These are phyloP conservation scores for Auricularia sp. DNA, from an alignment of 768 basidiomycete genomes.

Conservation along the genomic window DNA sequence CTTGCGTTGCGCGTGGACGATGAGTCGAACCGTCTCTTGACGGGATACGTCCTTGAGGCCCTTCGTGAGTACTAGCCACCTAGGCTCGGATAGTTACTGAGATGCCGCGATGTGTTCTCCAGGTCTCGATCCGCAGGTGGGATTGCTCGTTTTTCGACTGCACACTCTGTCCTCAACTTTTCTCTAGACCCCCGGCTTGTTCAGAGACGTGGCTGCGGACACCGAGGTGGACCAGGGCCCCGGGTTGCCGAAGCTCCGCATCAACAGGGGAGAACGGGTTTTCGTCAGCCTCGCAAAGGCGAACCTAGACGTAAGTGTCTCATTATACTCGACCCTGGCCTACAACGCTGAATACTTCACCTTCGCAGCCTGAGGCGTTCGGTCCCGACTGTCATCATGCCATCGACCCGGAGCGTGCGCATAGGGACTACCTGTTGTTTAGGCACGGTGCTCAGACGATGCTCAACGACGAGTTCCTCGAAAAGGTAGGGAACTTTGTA, in stretches of 20 bases:
- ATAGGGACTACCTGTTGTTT: slow-evolving; percentile 35
- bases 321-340: background rate
- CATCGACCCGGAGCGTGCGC: slow-evolving; percentile 37
- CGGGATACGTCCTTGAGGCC: slow-evolving; percentile 57
- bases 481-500: slow-evolving; percentile 32
- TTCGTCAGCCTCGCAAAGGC: slow-evolving; percentile 57
- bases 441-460: slow-evolving; percentile 25
- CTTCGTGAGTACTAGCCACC: slow-evolving; percentile 40
- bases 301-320: slow-evolving; percentile 38
- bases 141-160: slow-evolving; percentile 21
- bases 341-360: slow-evolving; percentile 1
- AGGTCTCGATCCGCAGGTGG: slow-evolving; percentile 72
- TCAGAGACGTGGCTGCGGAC: slow-evolving; percentile 27
- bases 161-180: slow-evolving; percentile 3
- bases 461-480: slow-evolving; percentile 43
- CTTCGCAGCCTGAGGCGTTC: slow-evolving; percentile 41
- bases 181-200: background rate
- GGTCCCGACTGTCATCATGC: background rate
- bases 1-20: slow-evolving; percentile 23
- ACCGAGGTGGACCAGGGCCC: slow-evolving; percentile 37
- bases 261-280: slow-evolving; percentile 42
- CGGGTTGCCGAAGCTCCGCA: slow-evolving; percentile 23
- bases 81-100: slow-evolving; percentile 6
- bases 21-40: slow-evolving; percentile 27
- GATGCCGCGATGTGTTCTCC: slow-evolving; percentile 1